phyloP scores from a whole-genome alignment of 345 rosid genomes.

The Rubroshorea leprosula region DNA sequence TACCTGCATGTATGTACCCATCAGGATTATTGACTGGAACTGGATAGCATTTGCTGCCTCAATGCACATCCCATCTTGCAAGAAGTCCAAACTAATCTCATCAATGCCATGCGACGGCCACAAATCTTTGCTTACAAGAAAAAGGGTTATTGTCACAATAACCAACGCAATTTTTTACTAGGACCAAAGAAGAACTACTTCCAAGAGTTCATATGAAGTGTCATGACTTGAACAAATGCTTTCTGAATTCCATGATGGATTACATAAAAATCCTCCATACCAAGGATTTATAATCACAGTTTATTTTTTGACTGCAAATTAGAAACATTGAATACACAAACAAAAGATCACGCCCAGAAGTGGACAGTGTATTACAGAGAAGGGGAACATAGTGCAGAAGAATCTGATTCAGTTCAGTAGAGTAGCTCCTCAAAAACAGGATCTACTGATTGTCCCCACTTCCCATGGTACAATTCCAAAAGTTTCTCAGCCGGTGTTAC shows the following conservation, averaged over 20 bases:
- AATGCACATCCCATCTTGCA: too few relatives aligned
- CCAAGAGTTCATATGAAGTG: too few relatives aligned
- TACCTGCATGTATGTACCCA: too few relatives aligned
- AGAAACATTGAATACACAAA: background rate
- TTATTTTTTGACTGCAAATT: constrained; percentile 15
- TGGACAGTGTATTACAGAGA: background rate
- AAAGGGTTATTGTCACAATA: too few relatives aligned
- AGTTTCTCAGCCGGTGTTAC: constrained; percentile 87
- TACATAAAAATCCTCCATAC: constrained; percentile 15
- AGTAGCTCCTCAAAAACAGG: constrained; percentile 80
- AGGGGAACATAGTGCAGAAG: constrained; percentile 3
- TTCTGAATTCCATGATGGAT: constrained; percentile 2
- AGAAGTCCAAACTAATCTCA: too few relatives aligned
- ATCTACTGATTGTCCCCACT: constrained; percentile 76
- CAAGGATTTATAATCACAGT: constrained; percentile 9
- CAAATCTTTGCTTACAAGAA: too few relatives aligned
- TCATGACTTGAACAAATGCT: background rate
- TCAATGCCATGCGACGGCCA: too few relatives aligned
- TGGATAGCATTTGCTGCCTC: too few relatives aligned
- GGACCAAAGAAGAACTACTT: too few relatives aligned
- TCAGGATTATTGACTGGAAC: too few relatives aligned
- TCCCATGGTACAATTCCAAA: constrained; percentile 70
- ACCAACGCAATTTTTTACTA: too few relatives aligned
- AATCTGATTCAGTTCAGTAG: constrained; percentile 35
- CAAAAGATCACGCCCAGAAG: constrained; percentile 13